phyloP scores from a whole-genome alignment of 1,284 basidiomycete genomes.

The Fomitiporia mediterranea region DNA sequence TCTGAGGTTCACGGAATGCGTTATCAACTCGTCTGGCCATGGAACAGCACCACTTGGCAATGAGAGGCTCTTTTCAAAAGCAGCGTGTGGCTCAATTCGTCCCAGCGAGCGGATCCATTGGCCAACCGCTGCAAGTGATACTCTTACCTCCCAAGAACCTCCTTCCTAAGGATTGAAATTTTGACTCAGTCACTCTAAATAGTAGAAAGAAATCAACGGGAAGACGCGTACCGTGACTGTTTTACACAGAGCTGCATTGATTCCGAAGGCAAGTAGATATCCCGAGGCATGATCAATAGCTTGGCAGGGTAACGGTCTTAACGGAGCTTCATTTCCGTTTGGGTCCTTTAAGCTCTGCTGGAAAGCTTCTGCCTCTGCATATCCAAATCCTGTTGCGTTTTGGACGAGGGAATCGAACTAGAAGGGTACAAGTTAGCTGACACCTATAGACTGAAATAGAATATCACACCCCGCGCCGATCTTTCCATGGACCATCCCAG shows the following conservation, averaged over 20 bases:
- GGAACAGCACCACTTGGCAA: constrained; percentile 34
- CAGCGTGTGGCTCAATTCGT: constrained; percentile 36
- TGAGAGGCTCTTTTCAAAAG: constrained; percentile 36
- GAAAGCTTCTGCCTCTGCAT: constrained; percentile 50
- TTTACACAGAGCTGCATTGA: constrained; percentile 49
- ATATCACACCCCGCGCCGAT: constrained; percentile 45
- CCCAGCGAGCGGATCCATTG: constrained; percentile 56
- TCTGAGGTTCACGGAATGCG: constrained; percentile 28
- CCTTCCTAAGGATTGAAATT: constrained; percentile 41
- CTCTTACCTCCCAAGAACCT: constrained; percentile 58
- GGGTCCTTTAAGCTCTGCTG: constrained; percentile 28
- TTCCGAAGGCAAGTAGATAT: constrained; percentile 56
- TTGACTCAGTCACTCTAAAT: background rate
- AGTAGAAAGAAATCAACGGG: background rate
- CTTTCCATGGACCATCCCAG: constrained; percentile 56
- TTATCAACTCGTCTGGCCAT: constrained; percentile 35
- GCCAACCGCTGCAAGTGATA: constrained; percentile 52
- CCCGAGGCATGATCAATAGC: constrained; percentile 60
- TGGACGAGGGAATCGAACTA: constrained; percentile 69
- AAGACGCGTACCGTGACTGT: constrained; percentile 42
- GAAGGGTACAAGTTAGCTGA: background rate
- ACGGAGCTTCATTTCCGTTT: constrained; percentile 29
- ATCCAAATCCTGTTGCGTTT: constrained; percentile 60
- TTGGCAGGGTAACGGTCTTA: constrained; percentile 55
- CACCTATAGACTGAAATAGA: background rate